These are phyloP conservation scores for Brasilioporus rufonigricans DNA, from an alignment of 768 basidiomycete species.

Conservation along the genomic window DNA sequence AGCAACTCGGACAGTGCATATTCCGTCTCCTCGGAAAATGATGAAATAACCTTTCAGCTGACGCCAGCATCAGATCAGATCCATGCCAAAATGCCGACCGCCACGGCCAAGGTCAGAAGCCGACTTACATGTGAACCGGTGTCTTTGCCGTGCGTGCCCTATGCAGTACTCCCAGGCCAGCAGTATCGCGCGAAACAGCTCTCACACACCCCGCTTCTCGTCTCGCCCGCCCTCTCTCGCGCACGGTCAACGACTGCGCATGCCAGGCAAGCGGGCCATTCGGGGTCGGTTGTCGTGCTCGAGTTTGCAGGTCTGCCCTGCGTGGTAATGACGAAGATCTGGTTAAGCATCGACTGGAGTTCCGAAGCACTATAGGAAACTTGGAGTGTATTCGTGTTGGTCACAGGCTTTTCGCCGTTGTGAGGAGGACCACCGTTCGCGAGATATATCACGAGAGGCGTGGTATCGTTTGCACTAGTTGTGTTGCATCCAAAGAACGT, in stretches of 20 bases:
- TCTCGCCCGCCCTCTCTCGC: conserved; percentile 25
- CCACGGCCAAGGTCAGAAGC: conserved; percentile 8
- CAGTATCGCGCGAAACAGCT: conserved; percentile 33
- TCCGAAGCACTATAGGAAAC: conserved; percentile 36
- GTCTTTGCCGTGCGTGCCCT: not conserved
- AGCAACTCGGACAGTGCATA: not conserved
- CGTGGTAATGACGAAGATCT: conserved; percentile 41
- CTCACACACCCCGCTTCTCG: conserved; percentile 31
- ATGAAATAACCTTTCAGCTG: not conserved
- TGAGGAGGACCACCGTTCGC: conserved; percentile 49
- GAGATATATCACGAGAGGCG: no score
- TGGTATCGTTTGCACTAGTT: conserved; percentile 23
- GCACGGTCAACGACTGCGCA: conserved; percentile 52
- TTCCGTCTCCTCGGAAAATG: conserved; percentile 16
- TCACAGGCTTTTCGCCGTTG: conserved; percentile 37
- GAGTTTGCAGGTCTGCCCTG: conserved; percentile 37
- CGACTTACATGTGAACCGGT: not conserved
- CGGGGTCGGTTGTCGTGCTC: conserved; percentile 31
- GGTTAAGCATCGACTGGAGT: conserved; percentile 44
- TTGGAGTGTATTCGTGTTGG: conserved; percentile 43
- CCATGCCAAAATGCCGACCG: conserved; percentile 6
- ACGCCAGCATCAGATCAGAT: conserved; percentile 15
- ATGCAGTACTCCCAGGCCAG: conserved; percentile 23
- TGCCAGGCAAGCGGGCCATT: no score
- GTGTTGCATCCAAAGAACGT: conserved; percentile 48